A percentile compares a stretch with the other conserved stretches of the same genome.
These are phyloP conservation scores for Taphrina wiesneri DNA, from an alignment of 1,139 yeast species.

Conservation along the genomic window DNA sequence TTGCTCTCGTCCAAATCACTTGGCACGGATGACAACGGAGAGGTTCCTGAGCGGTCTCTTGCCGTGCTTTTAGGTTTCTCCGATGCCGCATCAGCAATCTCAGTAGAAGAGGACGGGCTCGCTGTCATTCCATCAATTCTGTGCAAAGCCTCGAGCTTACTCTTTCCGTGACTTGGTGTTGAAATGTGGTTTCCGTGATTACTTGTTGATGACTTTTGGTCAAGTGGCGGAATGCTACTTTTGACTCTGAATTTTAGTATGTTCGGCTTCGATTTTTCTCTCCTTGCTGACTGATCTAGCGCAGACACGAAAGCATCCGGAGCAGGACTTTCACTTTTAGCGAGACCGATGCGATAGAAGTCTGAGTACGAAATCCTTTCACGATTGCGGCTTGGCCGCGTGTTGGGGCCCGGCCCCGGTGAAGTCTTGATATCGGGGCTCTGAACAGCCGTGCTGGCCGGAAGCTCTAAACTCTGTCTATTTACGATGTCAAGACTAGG, in stretches of 20 bases:
- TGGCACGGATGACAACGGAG: slow-evolving; percentile 14
- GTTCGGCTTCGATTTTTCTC: not conserved
- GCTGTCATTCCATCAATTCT: not conserved
- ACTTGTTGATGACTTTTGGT: not conserved
- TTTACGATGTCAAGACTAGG: not conserved
- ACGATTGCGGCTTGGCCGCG: not conserved
- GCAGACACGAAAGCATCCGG: not conserved
- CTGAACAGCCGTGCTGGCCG: not conserved
- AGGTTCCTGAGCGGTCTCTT: slow-evolving; percentile 6
- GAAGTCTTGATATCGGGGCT: not conserved
- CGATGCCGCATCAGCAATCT: not conserved
- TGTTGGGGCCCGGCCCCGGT: not conserved
- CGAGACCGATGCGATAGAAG: slow-evolving; percentile 5
- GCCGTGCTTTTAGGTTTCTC: not conserved
- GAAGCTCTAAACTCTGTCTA: not conserved
- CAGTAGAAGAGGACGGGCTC: not conserved
- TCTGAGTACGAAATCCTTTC: slow-evolving; percentile 18
- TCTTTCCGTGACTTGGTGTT: not conserved
- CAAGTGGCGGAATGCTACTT: not conserved
- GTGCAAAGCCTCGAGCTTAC: not conserved
- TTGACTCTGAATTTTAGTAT: slow-evolving; percentile 12
- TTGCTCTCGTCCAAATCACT: slow-evolving; percentile 7
- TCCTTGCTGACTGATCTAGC: not conserved
- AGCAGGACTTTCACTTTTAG: not conserved
- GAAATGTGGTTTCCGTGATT: not conserved